Evolutionary conservation across 2,329 filamentous ascomycete species (phyloP).

Genomic region (Phialophora tarda): DNA sequence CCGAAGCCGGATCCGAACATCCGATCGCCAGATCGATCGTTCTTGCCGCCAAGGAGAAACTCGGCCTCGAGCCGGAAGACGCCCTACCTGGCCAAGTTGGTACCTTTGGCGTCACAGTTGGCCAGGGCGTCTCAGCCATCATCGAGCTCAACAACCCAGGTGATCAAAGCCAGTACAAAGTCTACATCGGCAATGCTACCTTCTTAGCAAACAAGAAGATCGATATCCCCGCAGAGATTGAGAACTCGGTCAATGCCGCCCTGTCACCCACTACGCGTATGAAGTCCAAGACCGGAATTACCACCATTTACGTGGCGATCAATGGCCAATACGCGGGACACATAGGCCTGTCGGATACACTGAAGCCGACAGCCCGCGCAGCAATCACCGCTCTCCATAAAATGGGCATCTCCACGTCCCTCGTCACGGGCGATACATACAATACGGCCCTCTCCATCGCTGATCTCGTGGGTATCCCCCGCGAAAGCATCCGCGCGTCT

Average conservation of each 20-base stretch:
- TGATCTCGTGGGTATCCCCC: constrained; percentile 76
- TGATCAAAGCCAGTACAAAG: constrained; percentile 71
- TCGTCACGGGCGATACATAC: constrained; percentile 91
- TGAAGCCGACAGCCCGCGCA: constrained; percentile 85
- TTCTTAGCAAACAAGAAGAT: constrained; percentile 77
- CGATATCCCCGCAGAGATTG: constrained; percentile 49
- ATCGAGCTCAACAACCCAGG: constrained; percentile 69
- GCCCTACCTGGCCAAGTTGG: constrained; percentile 82
- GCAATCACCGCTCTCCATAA: constrained; percentile 79
- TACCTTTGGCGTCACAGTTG: constrained; percentile 82
- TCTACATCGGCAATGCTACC: constrained; percentile 81
- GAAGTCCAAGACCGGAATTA: constrained; percentile 68
- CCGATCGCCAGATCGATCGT: constrained; percentile 92
- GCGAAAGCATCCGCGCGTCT: constrained; percentile 79
- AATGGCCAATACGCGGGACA: constrained; percentile 80
- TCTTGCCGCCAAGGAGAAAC: constrained; percentile 72
- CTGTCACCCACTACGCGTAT: constrained; percentile 37
- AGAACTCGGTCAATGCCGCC: constrained; percentile 43
- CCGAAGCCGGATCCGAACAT: constrained; percentile 94
- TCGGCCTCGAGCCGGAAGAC: constrained; percentile 73
- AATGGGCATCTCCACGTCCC: constrained; percentile 85
- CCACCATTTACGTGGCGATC: constrained; percentile 89
- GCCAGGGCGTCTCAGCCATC: constrained; percentile 79
- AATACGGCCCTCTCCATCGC: constrained; percentile 86
- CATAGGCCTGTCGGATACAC: constrained; percentile 82